Percentiles rank a stretch among this genome's conserved stretches.
Evolutionary conservation across 192 early-diverging fungal species (phyloP).

Genomic region (Oehlia diaphana): DNA sequence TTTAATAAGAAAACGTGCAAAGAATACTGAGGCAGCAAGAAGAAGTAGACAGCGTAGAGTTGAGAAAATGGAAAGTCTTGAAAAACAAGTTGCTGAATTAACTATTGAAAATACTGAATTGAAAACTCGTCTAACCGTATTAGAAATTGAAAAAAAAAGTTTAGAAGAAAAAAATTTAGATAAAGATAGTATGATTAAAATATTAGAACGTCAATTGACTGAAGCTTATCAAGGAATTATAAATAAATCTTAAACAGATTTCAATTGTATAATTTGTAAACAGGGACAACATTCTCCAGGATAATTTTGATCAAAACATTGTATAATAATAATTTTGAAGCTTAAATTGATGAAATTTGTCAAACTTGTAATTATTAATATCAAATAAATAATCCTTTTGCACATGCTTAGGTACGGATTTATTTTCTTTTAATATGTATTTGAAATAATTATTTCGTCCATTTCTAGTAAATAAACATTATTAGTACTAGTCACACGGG

Average conservation of each 20-base stretch:
- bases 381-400: no score
- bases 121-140: slow-evolving; percentile 19
- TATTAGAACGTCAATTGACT: slow-evolving; percentile 33
- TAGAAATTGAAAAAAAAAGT: slow-evolving; percentile 31
- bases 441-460: no score
- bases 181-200: slow-evolving; percentile 30
- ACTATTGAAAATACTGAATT: slow-evolving; percentile 66
- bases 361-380: no score
- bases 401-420: no score
- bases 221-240: slow-evolving; percentile 35
- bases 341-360: no score
- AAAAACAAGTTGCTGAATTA: slow-evolving; percentile 76
- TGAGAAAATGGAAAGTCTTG: slow-evolving; percentile 79
- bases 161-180: slow-evolving; percentile 35
- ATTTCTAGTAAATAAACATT: no score
- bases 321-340: no score
- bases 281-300: no score
- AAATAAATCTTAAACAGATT: neutral
- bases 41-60: slow-evolving; percentile 87
- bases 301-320: neutral
- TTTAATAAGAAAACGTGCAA: slow-evolving; percentile 54
- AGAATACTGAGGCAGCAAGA: slow-evolving; percentile 94
- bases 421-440: no score
- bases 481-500: no score
- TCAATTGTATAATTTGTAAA: no score